Evolutionary conservation across 768 basidiomycete species (phyloP).

Genomic region (Wakefieldia striispora): DNA sequence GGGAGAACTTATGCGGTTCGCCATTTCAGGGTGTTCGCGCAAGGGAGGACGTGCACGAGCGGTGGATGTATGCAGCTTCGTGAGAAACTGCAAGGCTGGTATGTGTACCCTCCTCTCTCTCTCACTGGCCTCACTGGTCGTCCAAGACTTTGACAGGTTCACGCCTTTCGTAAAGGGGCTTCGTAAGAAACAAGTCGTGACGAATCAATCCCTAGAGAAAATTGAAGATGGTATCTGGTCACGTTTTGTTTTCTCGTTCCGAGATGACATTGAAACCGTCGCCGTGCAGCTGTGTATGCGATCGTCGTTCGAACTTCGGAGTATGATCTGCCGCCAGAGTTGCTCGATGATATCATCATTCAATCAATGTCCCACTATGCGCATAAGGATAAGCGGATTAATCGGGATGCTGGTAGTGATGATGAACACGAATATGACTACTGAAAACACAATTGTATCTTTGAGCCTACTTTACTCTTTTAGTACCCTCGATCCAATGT

Average conservation of each 20-base stretch:
- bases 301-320: conserved; percentile 71
- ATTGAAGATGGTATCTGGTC: conserved; percentile 77
- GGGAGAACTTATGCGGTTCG: conserved; percentile 95
- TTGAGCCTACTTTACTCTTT: no score
- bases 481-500: no score
- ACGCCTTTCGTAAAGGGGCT: conserved; percentile 70
- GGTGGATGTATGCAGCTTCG: conserved; percentile 63
- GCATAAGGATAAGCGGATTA: conserved; percentile 17
- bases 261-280: conserved; percentile 4
- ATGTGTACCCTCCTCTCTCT: conserved; percentile 16
- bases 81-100: conserved; percentile 73
- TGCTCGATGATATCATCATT: conserved; percentile 67
- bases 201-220: conserved; percentile 84
- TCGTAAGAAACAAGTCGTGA: conserved; percentile 85
- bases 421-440: conserved; percentile 28
- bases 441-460: conserved; percentile 1
- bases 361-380: conserved; percentile 41
- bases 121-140: neutral
- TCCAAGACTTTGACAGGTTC: conserved; percentile 73
- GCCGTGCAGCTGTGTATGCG: conserved; percentile 67
- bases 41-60: conserved; percentile 66
- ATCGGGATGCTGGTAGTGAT: conserved; percentile 20
- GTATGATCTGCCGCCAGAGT: conserved; percentile 64
- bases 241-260: neutral
- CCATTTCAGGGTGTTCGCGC: conserved; percentile 76